Evolutionary conservation across 805 yeast genomes (phyloP).

Genomic region (Nakazawaea anatomiae): DNA sequence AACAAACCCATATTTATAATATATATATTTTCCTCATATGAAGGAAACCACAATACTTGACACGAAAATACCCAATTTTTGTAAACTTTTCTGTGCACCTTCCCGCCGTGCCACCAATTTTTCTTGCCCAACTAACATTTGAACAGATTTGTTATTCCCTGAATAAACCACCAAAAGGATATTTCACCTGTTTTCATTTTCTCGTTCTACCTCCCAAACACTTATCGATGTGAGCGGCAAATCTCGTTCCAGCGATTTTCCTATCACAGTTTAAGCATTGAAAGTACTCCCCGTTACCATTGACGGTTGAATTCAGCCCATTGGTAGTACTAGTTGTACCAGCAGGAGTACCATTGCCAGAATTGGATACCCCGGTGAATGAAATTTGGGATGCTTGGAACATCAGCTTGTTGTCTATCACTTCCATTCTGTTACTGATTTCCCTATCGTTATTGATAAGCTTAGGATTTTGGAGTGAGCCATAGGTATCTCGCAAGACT

Average conservation of each 20-base stretch:
- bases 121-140: too few relatives aligned
- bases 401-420: slow-evolving; percentile 14
- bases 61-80: too few relatives aligned
- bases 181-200: slow-evolving; percentile 19
- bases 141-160: too few relatives aligned
- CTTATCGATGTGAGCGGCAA: slow-evolving; percentile 89
- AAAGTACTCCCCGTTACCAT: slow-evolving; percentile 40
- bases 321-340: slow-evolving; percentile 8
- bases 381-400: neutral
- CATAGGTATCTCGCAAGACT: slow-evolving; percentile 23
- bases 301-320: neutral
- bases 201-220: slow-evolving; percentile 73
- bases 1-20: too few relatives aligned
- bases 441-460: slow-evolving; percentile 21
- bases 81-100: too few relatives aligned
- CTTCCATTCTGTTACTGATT: slow-evolving; percentile 24
- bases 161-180: neutral
- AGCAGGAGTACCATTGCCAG: slow-evolving; percentile 5
- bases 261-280: slow-evolving; percentile 78
- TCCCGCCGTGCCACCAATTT: too few relatives aligned
- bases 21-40: too few relatives aligned
- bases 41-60: too few relatives aligned
- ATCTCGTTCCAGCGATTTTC: slow-evolving; percentile 84
- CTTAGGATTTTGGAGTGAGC: slow-evolving; percentile 20
- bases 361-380: neutral